Percentiles rank a stretch among this genome's conserved stretches.
These are phyloP conservation scores for Emmonsia crescens DNA, from an alignment of 2,329 filamentous ascomycete species.

Conservation along the genomic window DNA sequence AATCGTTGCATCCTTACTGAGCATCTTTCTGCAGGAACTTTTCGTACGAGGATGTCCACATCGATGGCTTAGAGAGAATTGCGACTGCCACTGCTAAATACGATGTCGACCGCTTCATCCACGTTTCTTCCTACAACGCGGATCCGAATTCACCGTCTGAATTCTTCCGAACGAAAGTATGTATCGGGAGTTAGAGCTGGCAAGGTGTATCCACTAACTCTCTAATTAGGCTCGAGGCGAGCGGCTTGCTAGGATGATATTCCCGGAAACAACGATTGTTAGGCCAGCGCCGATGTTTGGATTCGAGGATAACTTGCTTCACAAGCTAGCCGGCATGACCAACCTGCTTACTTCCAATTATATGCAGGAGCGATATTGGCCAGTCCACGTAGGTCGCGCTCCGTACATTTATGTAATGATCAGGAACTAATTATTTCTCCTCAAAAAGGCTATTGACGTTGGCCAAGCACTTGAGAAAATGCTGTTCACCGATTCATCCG, in stretches of 20 bases:
- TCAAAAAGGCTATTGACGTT: conserved; percentile 69
- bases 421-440: conserved; percentile 7
- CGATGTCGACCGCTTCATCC: conserved; percentile 91
- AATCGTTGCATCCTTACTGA: not conserved
- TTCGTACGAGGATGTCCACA: conserved; percentile 78
- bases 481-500: conserved; percentile 81
- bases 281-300: conserved; percentile 89
- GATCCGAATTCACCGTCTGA: conserved; percentile 68
- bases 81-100: conserved; percentile 93
- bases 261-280: conserved; percentile 94
- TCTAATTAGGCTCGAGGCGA: conserved; percentile 59
- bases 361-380: conserved; percentile 83
- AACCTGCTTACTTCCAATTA: conserved; percentile 86
- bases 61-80: conserved; percentile 86
- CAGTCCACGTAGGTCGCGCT: conserved; percentile 63
- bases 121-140: conserved; percentile 92
- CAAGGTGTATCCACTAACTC: not conserved
- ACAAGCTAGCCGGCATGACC: conserved; percentile 67
- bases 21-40: conserved; percentile 60
- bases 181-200: conserved; percentile 12
- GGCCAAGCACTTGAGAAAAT: conserved; percentile 81
- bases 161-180: conserved; percentile 82
- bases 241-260: conserved; percentile 73
- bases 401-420: not conserved
- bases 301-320: conserved; percentile 83